Base-by-base conservation (phyloP, 1,139 yeast genomes). In the Scheffersomyces insectosa region DNA sequence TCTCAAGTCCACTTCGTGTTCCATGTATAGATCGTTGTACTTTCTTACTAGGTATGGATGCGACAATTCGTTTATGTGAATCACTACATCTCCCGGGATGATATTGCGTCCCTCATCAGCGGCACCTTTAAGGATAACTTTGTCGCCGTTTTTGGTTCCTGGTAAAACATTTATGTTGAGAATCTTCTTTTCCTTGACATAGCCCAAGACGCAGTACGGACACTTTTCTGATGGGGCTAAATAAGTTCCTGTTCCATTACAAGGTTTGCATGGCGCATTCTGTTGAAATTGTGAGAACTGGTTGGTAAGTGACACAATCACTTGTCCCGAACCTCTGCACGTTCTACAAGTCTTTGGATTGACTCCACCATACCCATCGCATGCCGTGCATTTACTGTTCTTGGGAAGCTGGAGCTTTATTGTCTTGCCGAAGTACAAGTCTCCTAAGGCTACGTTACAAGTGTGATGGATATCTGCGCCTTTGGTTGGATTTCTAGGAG, bases 41-140 rank as follows among this genome's bases (percentile, higher is more conserved):
- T 66, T 68, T 55, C 90, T 71, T 15, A 72, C 70, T 54, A 83
- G 77, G 38, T 49, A 63, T 4, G 63, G 62, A 49, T 73, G 77
- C 3, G 62, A 54, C 1, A 55, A 49, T 49, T 72, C 72, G 14
- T 62, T 59, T 36, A 73, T 49, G 70, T 59, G 5, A 4, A 85
- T 76, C 2, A 83, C 64, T 7, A 85, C 83, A 57, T 85, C 88
- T 3, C 91, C 91, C 0, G 90, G 87, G 1, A 76, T 63, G 2
- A 80, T 65, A 48, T 75, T 72, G 30, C 76, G 63, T 0, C 83
- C 85, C 56, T 83, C 86, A 52, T 85, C 90, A 0, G 83, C 87
- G 50, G 79, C 84, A 3, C 82, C 79, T 16, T 72, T 68, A 14
- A 83, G 60, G 1, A 80, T 63, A 16, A 83, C 72, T 41, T 68